Base-by-base conservation (phyloP, 2,329 filamentous ascomycete genomes). In the Beauveria bassiana region DNA sequence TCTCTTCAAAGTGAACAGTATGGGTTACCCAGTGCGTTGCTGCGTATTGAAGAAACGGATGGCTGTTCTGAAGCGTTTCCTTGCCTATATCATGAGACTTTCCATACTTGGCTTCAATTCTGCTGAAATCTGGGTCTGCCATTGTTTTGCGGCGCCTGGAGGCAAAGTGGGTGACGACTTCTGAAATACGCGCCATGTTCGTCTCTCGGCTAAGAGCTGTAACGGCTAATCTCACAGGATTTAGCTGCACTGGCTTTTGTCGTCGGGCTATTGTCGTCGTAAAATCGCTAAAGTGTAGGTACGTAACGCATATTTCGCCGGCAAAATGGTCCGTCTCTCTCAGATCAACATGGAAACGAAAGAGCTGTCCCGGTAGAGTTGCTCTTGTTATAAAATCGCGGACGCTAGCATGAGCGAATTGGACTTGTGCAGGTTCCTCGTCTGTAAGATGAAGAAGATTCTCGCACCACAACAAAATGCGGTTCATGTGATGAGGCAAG, bases 401-500 rank as follows among this genome's bases (percentile, higher is more conserved):
- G 3, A 52, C 38, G 31, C 50, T 70, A 6, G 66, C 66, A 60
- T 77, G 73, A 40, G 70, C 65, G 59, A 76, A 75, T 52, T 70
- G 71, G 22, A 75, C 70, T 14, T 64, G 63, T 7, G 65, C 46
- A 10, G 66, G 50, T 57, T 70, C 69, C 38, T 75, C 72, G 31
- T 73, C 70, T 24, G 50, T n/a, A 16, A 73, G 53, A 8, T 68
- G 61, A 5, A 76, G 62, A 1, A 77, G 65, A 59, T 73, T 74
- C 38, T 69, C 69, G 59, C 71, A 74, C 68, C 72, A 75, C 2
- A 65, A 47, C 6, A 65, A 53, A 34, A 75, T 65, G 6, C 62
- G 66, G 0, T 68, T 42, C 2, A 73, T 68, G 12, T 69, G 64
- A 34, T 72, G 75, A 31, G 68, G 16, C 18, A 52, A 20, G 12